Base-by-base conservation (phyloP, 2,329 filamentous ascomycete genomes). In the Decorospora gaudefroyi region DNA sequence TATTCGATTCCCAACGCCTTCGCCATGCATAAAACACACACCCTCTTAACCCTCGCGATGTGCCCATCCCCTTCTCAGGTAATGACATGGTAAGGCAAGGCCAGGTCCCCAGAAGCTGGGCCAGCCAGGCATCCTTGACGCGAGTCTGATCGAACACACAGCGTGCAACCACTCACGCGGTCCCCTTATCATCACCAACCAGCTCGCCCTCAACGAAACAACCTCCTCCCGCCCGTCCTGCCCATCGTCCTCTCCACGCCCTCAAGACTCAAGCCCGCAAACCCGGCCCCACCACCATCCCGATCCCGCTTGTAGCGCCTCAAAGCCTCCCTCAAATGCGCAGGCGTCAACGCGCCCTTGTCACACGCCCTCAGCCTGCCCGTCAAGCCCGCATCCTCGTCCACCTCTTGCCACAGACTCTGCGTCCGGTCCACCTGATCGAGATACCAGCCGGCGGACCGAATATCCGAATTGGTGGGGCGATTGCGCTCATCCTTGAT, bases 301-400 rank as follows among this genome's bases (percentile, higher is more conserved):
- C 80, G 74, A 16, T 80, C 74, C 30, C 78, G 68, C 64, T 81
- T 85, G 67, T 88, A 87, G 34, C 87, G 76, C 42, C 86, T 76
- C 65, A 86, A 76, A 4, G 88, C 86, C 67, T 91, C 87, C 13
- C 86, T 76, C 31, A 92, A 68, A 68, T 91, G 87, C 49, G 90
- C 87, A 0, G 88, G 86, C 17, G 85, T 79, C 32, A 92, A 64
- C 1, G 87, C 86, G 4, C 76, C 76, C 42, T 74, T 70, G 51
- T 77, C 72, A 34, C 51, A 49, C 40, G 59, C 54, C 46, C 60
- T 64, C 44, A 68, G 37, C 26, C 62, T 46, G 25, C 69, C 64
- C 51, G 61, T 37, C 19, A 68, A 36, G 9, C 37, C 22, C 17
- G 53, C 51, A 27, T 65, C 57, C 17, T 58, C 53, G 1, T 43